A percentile compares a stretch with the other conserved stretches of the same genome.
phyloP scores from a whole-genome alignment of 2,329 filamentous ascomycete genomes.

The Furcasterigmium sp. region DNA sequence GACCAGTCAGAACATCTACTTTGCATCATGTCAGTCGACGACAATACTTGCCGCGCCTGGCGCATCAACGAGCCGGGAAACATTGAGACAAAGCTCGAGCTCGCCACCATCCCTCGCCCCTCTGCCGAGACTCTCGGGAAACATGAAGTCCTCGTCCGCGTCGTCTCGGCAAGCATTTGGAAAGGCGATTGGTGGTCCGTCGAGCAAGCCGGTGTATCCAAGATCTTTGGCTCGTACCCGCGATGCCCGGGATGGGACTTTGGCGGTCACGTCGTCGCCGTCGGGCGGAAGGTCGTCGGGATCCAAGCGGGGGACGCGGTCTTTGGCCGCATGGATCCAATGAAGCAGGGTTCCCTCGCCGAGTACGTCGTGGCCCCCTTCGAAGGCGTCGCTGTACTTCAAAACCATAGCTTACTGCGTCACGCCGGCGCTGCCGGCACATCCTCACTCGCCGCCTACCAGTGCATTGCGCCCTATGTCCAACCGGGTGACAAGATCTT shows the following conservation, averaged over 20 bases:
- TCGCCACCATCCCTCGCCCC: no score
- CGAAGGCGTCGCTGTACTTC: conserved; percentile 29
- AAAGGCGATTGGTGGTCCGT: no score
- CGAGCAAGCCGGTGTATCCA: no score
- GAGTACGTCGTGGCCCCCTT: conserved; percentile 32
- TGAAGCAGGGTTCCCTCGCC: conserved; percentile 32
- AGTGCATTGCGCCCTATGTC: conserved; percentile 40
- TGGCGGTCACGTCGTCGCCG: conserved; percentile 39
- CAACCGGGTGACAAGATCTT: conserved; percentile 52
- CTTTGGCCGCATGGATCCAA: conserved; percentile 29
- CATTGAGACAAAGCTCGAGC: no score
- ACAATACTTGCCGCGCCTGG: no score
- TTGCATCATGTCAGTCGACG: no score
- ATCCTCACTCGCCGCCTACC: conserved; percentile 42
- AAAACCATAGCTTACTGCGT: conserved; percentile 30
- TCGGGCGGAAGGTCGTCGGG: conserved; percentile 12
- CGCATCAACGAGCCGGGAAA: no score
- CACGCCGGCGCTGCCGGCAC: conserved; percentile 37
- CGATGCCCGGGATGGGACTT: conserved; percentile 38
- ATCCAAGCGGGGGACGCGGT: conserved; percentile 35
- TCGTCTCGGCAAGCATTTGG: no score
- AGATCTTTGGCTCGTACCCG: no score
- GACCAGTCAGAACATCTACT: no score
- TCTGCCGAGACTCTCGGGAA: no score
- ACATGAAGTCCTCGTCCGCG: no score